Evolutionary conservation across 2,329 filamentous ascomycete species (phyloP).

Genomic region (Penicillium sp.): DNA sequence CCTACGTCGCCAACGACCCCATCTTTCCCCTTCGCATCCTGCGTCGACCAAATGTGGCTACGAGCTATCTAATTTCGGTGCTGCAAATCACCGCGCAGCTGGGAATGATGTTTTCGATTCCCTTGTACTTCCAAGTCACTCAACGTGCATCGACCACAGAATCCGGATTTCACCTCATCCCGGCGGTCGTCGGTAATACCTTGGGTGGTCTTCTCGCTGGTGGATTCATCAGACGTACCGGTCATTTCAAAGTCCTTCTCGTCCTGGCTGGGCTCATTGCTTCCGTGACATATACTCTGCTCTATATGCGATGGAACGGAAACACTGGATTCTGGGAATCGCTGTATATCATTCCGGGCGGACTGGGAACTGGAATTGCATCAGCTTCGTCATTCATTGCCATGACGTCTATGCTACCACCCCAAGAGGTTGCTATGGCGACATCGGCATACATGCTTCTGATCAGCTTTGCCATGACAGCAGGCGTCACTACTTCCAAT

Average conservation of each 20-base stretch:
- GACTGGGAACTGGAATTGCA: conserved; percentile 52
- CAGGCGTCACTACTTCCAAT: conserved; percentile 40
- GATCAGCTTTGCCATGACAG: conserved; percentile 43
- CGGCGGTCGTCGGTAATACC: conserved; percentile 66
- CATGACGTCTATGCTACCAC: conserved; percentile 48
- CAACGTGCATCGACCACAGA: conserved; percentile 55
- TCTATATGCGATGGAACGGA: conserved; percentile 59
- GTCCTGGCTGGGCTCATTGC: conserved; percentile 52
- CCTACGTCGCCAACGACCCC: conserved; percentile 32
- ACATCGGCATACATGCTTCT: conserved; percentile 49
- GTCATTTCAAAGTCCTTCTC: conserved; percentile 57
- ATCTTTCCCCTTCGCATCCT: conserved; percentile 39
- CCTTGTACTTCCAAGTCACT: conserved; percentile 68
- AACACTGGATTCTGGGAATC: conserved; percentile 56
- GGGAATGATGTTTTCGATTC: conserved; percentile 63
- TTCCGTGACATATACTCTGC: conserved; percentile 51
- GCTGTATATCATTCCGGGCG: conserved; percentile 59
- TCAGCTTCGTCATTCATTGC: conserved; percentile 50
- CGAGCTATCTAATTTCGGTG: conserved; percentile 44
- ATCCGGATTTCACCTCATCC: conserved; percentile 62
- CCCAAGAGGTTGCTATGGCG: conserved; percentile 50
- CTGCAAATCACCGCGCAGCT: conserved; percentile 59
- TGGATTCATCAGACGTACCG: conserved; percentile 56
- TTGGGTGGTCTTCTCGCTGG: conserved; percentile 61
- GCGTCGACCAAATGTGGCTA: conserved; percentile 27